Base-by-base conservation (phyloP, 441 rosid species). In the Euphorbia neoarborescens region DNA sequence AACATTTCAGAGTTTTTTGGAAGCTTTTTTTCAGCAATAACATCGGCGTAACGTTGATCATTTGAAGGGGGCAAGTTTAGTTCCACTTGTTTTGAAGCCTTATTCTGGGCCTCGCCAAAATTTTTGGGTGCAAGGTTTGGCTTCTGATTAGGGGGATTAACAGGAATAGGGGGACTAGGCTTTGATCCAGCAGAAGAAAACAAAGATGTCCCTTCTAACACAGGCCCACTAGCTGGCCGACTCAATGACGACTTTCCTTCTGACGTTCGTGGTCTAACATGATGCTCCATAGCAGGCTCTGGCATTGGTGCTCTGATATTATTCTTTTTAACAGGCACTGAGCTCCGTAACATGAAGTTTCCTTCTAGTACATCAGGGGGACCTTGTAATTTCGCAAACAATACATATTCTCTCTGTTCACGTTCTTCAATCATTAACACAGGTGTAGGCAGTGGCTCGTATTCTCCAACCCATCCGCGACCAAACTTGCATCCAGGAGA, bases 391-490 rank as follows among this genome's bases (percentile, higher is more conserved):
- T 80, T 86, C 57, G 74, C 38, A 69, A 80, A 74, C 37, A 76
- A 64, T 27, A 73, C 51, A 68, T 79, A 69, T 71, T 84, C 90
- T 81, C 85, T 88, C 56, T 57, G 81, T 15, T 65, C 34, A 72
- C 81, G 69, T 68, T 75, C 81, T 67, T 86, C 92, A 56, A 84
- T 66, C 79, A 86, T 71, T 73, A 93, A 79, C 61, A 93, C 87
- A 7, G 97, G 90, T 22, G 91, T 86, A 67, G 97, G 89, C 77
- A 88, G 89, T 3, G 97, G 94, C 77, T 94, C 97, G 56, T 94
- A 90, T 72, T 94, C 99, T 74, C 90, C 96, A 54, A 94, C 97
- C 99, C 99, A 91, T n/a, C 99, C 97, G 44, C 87, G 93, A 32
- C 99, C 99, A 79, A 84, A 94, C 85, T 94, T 91, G 73, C 75